Evolutionary conservation across 345 rosid genomes (phyloP).

Genomic region (Turnera subulata): DNA sequence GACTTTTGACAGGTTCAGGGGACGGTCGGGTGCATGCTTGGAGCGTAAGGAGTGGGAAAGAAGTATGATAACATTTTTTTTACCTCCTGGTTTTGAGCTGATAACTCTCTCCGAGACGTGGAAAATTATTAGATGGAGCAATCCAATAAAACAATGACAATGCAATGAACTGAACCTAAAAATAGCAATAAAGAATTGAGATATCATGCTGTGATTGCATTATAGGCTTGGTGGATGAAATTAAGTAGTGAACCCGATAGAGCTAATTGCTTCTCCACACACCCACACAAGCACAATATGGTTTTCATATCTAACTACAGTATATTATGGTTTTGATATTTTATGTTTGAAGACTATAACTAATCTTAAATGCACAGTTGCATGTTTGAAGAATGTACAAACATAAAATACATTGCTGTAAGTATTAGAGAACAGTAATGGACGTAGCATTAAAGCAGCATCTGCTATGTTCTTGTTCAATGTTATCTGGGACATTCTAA

Average conservation of each 20-base stretch:
- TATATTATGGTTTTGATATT: background rate
- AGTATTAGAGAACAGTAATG: too few species aligned
- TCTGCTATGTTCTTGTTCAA: background rate
- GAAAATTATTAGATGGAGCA: too few species aligned
- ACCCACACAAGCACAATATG: background rate
- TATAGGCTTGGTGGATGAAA: too few species aligned
- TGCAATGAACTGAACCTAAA: too few species aligned
- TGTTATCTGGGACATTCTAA: too few species aligned
- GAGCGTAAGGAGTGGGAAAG: conserved; percentile 83
- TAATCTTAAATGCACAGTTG: too few species aligned
- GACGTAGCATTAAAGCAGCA: too few species aligned
- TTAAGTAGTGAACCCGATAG: too few species aligned
- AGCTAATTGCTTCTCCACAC: background rate
- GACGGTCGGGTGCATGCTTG: conserved; percentile 92
- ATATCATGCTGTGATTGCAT: too few species aligned
- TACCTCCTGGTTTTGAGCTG: background rate
- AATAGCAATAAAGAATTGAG: too few species aligned
- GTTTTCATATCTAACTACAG: background rate
- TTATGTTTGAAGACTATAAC: background rate
- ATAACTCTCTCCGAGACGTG: background rate
- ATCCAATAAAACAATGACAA: too few species aligned
- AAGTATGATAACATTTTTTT: conserved; percentile 44
- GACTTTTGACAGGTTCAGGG: conserved; percentile 63
- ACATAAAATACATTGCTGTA: too few species aligned
- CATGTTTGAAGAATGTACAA: background rate